Evolutionary conservation across 257 asterid genomes (phyloP).

Genomic region (Mitragyna speciosa): DNA sequence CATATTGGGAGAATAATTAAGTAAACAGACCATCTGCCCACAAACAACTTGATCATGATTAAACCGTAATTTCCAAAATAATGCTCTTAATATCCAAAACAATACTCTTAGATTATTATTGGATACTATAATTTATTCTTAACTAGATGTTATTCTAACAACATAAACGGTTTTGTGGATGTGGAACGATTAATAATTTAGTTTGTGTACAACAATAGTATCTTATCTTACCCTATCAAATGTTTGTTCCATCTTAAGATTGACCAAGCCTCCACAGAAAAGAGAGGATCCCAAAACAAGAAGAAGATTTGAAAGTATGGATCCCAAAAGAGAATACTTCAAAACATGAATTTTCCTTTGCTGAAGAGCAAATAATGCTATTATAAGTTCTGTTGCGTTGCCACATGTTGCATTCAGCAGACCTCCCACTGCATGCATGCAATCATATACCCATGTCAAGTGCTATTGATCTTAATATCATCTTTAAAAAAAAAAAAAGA

Average conservation of each 20-base stretch:
- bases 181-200: not conserved
- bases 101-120: too few species aligned
- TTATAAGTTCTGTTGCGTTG: constrained; percentile 50
- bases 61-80: too few species aligned
- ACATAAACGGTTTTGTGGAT: not conserved
- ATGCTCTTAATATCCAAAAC: too few species aligned
- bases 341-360: constrained; percentile 38
- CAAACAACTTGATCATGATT: too few species aligned
- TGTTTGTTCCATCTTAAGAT: constrained; percentile 38
- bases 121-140: too few species aligned
- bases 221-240: constrained; percentile 37
- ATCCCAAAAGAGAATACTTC: constrained; percentile 48
- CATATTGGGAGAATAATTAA: too few species aligned
- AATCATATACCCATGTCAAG: not conserved
- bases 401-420: constrained; percentile 53
- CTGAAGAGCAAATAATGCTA: constrained; percentile 40
- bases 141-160: not conserved
- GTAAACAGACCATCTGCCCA: not conserved
- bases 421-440: constrained; percentile 45
- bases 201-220: not conserved
- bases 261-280: constrained; percentile 38
- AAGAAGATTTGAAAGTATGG: constrained; percentile 47
- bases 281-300: constrained; percentile 48
- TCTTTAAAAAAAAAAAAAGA: not conserved
- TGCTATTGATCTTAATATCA: not conserved